phyloP scores from a whole-genome alignment of 768 basidiomycete species.

The Boletus subparvulus region DNA sequence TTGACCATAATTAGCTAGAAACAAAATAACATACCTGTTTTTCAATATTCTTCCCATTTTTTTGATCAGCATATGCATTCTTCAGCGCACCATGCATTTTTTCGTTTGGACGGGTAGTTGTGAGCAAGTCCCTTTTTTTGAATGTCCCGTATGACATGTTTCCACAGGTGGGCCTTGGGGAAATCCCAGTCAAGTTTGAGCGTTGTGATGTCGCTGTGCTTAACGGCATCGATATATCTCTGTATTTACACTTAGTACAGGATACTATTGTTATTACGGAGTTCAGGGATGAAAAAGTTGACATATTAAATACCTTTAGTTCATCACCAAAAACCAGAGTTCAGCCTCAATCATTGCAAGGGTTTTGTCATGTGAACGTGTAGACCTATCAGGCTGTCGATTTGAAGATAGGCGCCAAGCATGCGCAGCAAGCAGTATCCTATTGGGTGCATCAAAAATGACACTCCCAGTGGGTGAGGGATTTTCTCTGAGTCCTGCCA shows the following conservation, averaged over 20 bases:
- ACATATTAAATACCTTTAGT: neutral
- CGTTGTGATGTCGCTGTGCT: neutral
- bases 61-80: neutral
- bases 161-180: slow-evolving; percentile 36
- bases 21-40: neutral
- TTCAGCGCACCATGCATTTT: slow-evolving; percentile 7
- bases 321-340: neutral
- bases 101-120: slow-evolving; percentile 36
- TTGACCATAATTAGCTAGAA: neutral
- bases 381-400: too few relatives aligned
- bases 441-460: neutral
- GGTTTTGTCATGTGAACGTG: slow-evolving; percentile 30
- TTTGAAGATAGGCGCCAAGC: slow-evolving; percentile 32
- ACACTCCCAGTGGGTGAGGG: neutral
- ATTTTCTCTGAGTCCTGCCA: neutral
- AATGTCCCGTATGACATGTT: slow-evolving; percentile 36
- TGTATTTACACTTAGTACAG: neutral
- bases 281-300: too few relatives aligned
- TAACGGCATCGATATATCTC: neutral
- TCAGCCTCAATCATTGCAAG: neutral
- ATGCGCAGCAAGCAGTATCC: slow-evolving; percentile 30
- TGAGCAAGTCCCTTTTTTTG: slow-evolving; percentile 28
- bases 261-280: too few relatives aligned
- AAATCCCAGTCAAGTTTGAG: slow-evolving; percentile 30
- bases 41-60: neutral